Evolutionary conservation across 2,329 filamentous ascomycete genomes (phyloP).

Genomic region (Falciphora oryzae): DNA sequence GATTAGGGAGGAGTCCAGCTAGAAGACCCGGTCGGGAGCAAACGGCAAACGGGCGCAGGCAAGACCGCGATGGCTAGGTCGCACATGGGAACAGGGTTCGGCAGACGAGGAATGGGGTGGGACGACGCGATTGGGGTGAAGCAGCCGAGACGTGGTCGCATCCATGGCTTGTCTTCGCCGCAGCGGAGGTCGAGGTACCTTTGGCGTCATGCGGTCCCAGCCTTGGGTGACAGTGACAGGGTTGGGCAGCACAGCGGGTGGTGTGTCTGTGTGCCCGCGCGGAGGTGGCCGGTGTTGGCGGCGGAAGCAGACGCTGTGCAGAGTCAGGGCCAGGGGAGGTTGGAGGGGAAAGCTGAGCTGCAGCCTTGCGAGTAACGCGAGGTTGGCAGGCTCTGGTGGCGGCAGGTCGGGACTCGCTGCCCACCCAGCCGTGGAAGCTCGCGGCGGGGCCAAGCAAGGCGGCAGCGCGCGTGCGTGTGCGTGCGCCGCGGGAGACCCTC

Average conservation of each 20-base stretch:
- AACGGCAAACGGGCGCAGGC: neutral
- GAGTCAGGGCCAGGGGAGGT: neutral
- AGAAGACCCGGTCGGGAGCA: neutral
- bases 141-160: neutral
- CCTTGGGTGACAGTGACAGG: neutral
- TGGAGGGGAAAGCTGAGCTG: neutral
- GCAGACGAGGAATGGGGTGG: neutral
- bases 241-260: neutral
- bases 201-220: neutral
- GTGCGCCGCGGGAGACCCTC: neutral
- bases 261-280: neutral
- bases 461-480: neutral
- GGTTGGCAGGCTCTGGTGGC: neutral
- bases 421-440: too few species aligned
- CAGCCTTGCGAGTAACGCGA: neutral
- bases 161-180: neutral
- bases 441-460: too few species aligned
- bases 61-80: neutral
- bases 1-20: neutral
- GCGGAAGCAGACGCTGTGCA: neutral
- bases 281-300: neutral
- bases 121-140: neutral
- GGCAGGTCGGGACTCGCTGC: neutral
- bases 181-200: neutral
- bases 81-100: neutral